Evolutionary conservation across 345 rosid species (phyloP), one percentile per base, ranked within the genome.

Genomic region (Cardamine occulta): DNA sequence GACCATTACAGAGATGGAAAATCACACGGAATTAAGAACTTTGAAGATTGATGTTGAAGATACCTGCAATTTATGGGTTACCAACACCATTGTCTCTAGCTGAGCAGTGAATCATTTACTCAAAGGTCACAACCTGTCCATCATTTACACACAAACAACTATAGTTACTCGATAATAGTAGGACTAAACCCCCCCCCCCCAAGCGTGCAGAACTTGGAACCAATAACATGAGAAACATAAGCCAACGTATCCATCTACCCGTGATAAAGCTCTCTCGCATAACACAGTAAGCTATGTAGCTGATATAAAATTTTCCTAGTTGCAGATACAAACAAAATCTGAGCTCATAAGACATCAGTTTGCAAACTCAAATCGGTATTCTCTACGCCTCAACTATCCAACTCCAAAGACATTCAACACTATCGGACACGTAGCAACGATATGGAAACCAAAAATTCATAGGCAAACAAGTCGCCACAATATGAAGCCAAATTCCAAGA

Each of bases 11-110:
- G 8, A 70, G 23, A 35, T 11, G 58, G 12, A 18, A 39, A 48
- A 37, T 12, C 17, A 28, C 14, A 19, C 29, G 0, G 32, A 57
- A 40, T 2, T 17, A 11, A 60, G 7, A 63, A 28, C 4, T 59
- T 49, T 6, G 1, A 10, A 70, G 44, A 57, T 28, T 6, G 9
- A 35, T 13, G 44, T 9, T 28, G 68, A 64, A 66, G 59, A 68
- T 85, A 88, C 97, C 98, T 88, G 91, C 82, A 91, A 80, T 44
- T 88, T 93, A 84, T 93, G 89, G 82, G 97, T 91, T 77, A 87
- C 92, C 88, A 93, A 85, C 79, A 86, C 89, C 97, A 91, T 93
- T 78, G 66, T 88, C 88, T 74, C 82, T 82, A 80, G 76, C 81
- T 62, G 81, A 80, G 85, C 86, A 80, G 79, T 79, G 55, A 64